Conservation (phyloP, 495 filamentous ascomycete species). For the Hypoxylon lienhwacheense region DNA sequence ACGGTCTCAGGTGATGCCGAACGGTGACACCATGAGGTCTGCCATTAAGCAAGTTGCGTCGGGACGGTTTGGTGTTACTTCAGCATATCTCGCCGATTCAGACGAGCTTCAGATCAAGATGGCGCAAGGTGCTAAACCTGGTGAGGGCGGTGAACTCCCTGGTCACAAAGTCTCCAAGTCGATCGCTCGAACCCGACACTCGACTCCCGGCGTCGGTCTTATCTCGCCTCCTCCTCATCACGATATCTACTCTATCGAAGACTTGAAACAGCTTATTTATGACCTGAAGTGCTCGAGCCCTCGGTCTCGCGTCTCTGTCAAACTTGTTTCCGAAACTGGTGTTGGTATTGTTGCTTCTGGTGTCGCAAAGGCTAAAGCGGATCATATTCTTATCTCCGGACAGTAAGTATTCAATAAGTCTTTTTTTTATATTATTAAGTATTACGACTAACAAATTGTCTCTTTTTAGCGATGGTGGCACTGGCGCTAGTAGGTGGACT, state of each 20-base stretch:
- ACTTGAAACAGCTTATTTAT: slow-evolving; percentile 98
- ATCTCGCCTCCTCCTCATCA: slow-evolving; percentile 99
- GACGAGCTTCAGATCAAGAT: slow-evolving; percentile 99
- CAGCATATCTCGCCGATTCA: slow-evolving; percentile 96
- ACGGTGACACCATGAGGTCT: slow-evolving; percentile 97
- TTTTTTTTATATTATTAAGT: not conserved
- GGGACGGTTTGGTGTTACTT: slow-evolving; percentile 96
- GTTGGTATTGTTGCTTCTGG: slow-evolving; percentile 98
- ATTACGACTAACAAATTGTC: not conserved
- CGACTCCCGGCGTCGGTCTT: slow-evolving; percentile 96
- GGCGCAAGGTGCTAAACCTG: slow-evolving; percentile 98
- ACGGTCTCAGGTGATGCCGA: slow-evolving; percentile 81
- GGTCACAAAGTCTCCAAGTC: slow-evolving; percentile 98
- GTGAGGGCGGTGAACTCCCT: slow-evolving; percentile 96
- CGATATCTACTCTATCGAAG: slow-evolving; percentile 99
- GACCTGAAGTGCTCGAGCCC: slow-evolving; percentile 98
- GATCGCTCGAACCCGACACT: slow-evolving; percentile 95
- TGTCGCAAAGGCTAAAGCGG: slow-evolving; percentile 97
- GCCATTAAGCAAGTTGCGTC: slow-evolving; percentile 99
- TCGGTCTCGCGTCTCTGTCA: slow-evolving; percentile 92
- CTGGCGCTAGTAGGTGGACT: slow-evolving; percentile 97
- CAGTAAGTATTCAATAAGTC: slow-evolving; percentile 50
- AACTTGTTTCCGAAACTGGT: slow-evolving; percentile 97
- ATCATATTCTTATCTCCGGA: slow-evolving; percentile 96
- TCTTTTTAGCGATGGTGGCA: slow-evolving; percentile 73